phyloP scores from a whole-genome alignment of 2,329 filamentous ascomycete species.

The Chalara sp. region DNA sequence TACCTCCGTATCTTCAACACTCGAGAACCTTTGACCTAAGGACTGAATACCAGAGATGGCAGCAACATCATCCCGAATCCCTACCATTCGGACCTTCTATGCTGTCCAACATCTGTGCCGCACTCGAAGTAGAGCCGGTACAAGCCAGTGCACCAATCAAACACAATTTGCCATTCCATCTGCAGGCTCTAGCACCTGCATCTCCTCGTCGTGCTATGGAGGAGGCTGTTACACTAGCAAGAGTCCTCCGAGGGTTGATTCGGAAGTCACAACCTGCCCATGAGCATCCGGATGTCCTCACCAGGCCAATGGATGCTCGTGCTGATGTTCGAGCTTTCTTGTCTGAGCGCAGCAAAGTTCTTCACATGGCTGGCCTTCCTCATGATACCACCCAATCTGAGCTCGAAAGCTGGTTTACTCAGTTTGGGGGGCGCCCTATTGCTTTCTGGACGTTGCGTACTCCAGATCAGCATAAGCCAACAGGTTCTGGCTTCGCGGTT shows the following conservation, averaged over 20 bases:
- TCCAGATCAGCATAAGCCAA: conserved; percentile 99
- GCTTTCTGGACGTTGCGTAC: conserved; percentile 98
- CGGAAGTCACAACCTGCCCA: conserved; percentile 92
- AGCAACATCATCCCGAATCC: conserved; percentile 96
- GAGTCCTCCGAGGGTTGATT: conserved; percentile 86
- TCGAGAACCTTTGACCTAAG: conserved; percentile 94
- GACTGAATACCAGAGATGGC: conserved; percentile 97
- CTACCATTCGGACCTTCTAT: conserved; percentile 94
- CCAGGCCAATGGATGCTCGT: conserved; percentile 90
- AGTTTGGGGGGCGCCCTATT: conserved; percentile 95
- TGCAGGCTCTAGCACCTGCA: conserved; percentile 90
- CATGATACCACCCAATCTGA: conserved; percentile 98
- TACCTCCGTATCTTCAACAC: conserved; percentile 95
- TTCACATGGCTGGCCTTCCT: conserved; percentile 94
- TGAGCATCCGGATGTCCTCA: conserved; percentile 91
- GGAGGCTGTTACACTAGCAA: conserved; percentile 87
- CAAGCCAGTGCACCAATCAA: conserved; percentile 98
- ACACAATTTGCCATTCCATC: conserved; percentile 95
- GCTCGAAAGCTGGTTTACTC: conserved; percentile 98
- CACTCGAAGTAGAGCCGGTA: conserved; percentile 94
- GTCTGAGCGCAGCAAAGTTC: conserved; percentile 92
- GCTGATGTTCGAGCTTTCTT: conserved; percentile 95
- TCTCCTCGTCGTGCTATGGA: conserved; percentile 96
- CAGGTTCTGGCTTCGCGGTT: conserved; percentile 93
- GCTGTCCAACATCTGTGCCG: conserved; percentile 94